Evolutionary conservation across 2,329 filamentous ascomycete species (phyloP).

Genomic region (Alternaria sp.): DNA sequence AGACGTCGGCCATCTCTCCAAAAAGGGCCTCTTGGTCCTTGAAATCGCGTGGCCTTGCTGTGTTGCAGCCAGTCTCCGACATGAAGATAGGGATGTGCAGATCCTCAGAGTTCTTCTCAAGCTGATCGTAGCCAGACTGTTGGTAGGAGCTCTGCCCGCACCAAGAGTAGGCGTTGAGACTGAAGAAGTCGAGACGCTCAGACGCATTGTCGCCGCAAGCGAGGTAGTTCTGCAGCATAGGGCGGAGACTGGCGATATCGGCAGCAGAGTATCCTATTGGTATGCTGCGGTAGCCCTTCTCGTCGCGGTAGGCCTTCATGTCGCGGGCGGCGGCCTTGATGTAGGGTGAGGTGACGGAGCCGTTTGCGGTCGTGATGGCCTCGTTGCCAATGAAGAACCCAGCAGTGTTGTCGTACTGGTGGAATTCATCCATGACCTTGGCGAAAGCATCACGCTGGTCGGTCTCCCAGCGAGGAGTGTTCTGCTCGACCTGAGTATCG

Average conservation of each 20-base stretch:
- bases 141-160: constrained; percentile 59
- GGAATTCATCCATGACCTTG: constrained; percentile 78
- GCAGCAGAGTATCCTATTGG: constrained; percentile 88
- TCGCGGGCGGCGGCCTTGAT: constrained; percentile 83
- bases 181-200: constrained; percentile 82
- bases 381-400: constrained; percentile 86
- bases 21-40: constrained; percentile 79
- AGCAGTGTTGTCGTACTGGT: constrained; percentile 77
- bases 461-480: constrained; percentile 72
- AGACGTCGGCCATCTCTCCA: constrained; percentile 74
- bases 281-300: constrained; percentile 78
- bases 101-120: constrained; percentile 71
- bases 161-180: constrained; percentile 80
- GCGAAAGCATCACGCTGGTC: constrained; percentile 72
- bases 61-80: constrained; percentile 86
- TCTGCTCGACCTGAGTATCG: constrained; percentile 70
- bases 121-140: constrained; percentile 71
- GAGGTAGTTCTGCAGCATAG: constrained; percentile 74
- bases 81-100: constrained; percentile 69
- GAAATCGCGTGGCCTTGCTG: constrained; percentile 66
- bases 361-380: constrained; percentile 67
- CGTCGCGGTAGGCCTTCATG: constrained; percentile 79
- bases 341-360: constrained; percentile 74
- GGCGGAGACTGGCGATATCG: constrained; percentile 74
- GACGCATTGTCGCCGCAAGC: constrained; percentile 73